Conservation (phyloP, 306 rosid genomes). For the Potentilla sterilis region DNA sequence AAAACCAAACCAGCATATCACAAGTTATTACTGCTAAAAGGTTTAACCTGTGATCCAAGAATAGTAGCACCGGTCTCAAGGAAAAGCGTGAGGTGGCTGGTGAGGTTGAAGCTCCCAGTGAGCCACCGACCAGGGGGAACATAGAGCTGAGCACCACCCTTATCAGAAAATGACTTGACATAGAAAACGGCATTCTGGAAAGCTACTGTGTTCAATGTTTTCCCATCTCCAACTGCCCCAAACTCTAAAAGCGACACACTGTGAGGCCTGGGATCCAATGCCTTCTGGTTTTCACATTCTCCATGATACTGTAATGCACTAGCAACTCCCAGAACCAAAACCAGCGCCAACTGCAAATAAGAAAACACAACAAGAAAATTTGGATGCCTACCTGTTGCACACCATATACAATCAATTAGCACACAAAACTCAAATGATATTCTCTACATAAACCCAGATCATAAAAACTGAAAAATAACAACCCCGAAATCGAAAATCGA, state of each 20-base stretch:
- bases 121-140: slow-evolving; percentile 72
- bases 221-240: slow-evolving; percentile 79
- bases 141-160: slow-evolving; percentile 71
- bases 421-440: background rate
- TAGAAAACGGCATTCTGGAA: slow-evolving; percentile 68
- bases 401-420: background rate
- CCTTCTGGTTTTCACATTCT: slow-evolving; percentile 27
- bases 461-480: slow-evolving; percentile 9
- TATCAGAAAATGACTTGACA: slow-evolving; percentile 64
- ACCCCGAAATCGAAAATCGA: background rate
- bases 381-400: slow-evolving; percentile 7
- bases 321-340: slow-evolving; percentile 39
- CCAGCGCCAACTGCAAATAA: slow-evolving; percentile 32
- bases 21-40: background rate
- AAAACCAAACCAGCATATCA: background rate
- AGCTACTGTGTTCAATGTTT: slow-evolving; percentile 61
- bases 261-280: slow-evolving; percentile 51
- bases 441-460: background rate
- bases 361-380: background rate
- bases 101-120: slow-evolving; percentile 63
- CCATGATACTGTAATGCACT: slow-evolving; percentile 22
- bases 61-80: slow-evolving; percentile 58
- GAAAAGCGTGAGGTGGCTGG: slow-evolving; percentile 71
- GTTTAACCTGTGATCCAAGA: slow-evolving; percentile 58
- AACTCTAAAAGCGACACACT: slow-evolving; percentile 63